phyloP scores from a whole-genome alignment of 2,329 filamentous ascomycete genomes.

The Cordyceps javanica region DNA sequence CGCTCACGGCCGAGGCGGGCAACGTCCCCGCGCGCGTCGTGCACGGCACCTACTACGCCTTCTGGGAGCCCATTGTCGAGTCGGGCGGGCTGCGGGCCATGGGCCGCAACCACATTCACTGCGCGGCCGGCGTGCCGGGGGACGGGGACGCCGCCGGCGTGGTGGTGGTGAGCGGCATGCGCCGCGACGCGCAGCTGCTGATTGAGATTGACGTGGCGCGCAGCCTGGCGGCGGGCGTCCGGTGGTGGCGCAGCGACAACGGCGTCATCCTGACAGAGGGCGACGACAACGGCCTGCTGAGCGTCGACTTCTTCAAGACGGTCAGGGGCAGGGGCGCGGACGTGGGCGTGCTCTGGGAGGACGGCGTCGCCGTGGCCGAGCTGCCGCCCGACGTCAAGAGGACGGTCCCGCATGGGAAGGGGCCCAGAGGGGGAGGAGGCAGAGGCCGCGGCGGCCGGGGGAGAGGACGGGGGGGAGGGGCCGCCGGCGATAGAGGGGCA shows the following conservation, averaged over 20 bases:
- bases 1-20: constrained; percentile 52
- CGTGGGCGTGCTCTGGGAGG: constrained; percentile 62
- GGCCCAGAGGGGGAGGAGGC: constrained; percentile 34
- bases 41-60: constrained; percentile 82
- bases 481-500: background rate
- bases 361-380: constrained; percentile 61
- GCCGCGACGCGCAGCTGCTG: constrained; percentile 67
- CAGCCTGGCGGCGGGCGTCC: constrained; percentile 57
- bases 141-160: too few relatives aligned
- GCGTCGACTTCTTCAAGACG: constrained; percentile 61
- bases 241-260: constrained; percentile 77
- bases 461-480: background rate
- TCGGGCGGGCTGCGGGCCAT: constrained; percentile 74
- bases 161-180: constrained; percentile 71
- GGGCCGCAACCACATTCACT: constrained; percentile 85
- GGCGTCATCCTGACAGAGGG: constrained; percentile 64
- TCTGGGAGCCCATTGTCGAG: constrained; percentile 69
- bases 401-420: constrained; percentile 43
- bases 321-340: constrained; percentile 58
- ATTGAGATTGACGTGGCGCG: constrained; percentile 68
- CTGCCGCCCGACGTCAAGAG: constrained; percentile 55
- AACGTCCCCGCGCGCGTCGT: constrained; percentile 64
- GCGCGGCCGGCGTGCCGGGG: constrained; percentile 71
- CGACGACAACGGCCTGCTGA: constrained; percentile 54
- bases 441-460: constrained; percentile 24